Evolutionary conservation across 768 basidiomycete genomes (phyloP).

Genomic region (Leccinum truebloodii): DNA sequence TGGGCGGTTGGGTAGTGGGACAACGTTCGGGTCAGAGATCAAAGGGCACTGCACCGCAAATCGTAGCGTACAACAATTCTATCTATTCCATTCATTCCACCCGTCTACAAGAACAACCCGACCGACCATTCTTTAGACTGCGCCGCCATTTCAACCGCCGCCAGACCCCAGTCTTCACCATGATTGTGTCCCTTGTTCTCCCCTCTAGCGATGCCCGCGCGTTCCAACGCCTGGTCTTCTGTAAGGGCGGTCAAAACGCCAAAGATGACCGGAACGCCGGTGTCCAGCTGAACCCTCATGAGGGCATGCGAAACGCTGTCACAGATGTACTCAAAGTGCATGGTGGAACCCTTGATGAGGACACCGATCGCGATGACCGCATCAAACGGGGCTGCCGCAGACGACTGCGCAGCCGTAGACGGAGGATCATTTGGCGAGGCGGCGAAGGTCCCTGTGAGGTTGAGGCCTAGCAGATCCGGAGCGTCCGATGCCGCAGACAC

Average conservation of each 20-base stretch:
- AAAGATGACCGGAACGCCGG: constrained; percentile 93
- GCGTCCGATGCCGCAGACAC: constrained; percentile 75
- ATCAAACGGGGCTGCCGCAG: constrained; percentile 73
- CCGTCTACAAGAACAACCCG: constrained; percentile 53
- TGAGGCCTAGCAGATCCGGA: constrained; percentile 72
- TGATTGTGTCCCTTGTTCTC: constrained; percentile 88
- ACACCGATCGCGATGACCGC: constrained; percentile 98
- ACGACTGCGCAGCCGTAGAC: constrained; percentile 35
- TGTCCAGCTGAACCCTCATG: constrained; percentile 94
- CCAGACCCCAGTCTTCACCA: constrained; percentile 96
- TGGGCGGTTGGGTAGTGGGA: neutral
- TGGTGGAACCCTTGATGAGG: constrained; percentile 95
- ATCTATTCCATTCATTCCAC: neutral
- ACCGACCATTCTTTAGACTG: constrained; percentile 66
- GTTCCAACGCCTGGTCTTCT: constrained; percentile 92
- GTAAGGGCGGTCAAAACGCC: constrained; percentile 91
- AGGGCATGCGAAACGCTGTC: constrained; percentile 91
- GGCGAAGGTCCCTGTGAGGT: constrained; percentile 37
- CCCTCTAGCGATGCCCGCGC: constrained; percentile 83
- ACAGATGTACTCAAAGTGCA: constrained; percentile 99
- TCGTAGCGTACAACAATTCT: constrained; percentile 10
- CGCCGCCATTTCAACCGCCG: constrained; percentile 91
- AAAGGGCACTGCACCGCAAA: neutral
- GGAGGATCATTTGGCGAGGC: constrained; percentile 37
- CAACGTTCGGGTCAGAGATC: neutral